Evolutionary conservation across 805 yeast genomes (phyloP).

Genomic region (Schwanniomyces yamadae): DNA sequence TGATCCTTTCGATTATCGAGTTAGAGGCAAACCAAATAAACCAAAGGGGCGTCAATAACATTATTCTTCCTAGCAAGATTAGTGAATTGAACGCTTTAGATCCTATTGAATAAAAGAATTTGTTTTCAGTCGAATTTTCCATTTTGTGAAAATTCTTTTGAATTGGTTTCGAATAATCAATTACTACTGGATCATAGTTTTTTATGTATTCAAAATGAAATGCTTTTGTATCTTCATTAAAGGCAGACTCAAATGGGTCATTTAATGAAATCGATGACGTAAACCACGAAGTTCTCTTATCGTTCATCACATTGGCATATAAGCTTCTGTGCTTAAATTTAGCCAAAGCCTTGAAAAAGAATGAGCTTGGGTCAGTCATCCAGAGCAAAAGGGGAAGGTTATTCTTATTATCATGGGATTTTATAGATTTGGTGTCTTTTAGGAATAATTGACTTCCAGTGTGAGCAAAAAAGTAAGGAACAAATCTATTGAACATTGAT

Average conservation of each 20-base stretch:
- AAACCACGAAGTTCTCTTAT: conserved; percentile 80
- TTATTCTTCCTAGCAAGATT: conserved; percentile 41
- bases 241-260: conserved; percentile 60
- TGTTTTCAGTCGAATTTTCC: background rate
- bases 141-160: background rate
- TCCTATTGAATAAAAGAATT: too few species aligned
- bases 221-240: conserved; percentile 35
- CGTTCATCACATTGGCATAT: conserved; percentile 78
- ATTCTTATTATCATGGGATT: conserved; percentile 8
- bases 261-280: conserved; percentile 66
- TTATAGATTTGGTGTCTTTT: conserved; percentile 28
- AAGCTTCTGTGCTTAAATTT: conserved; percentile 53
- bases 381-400: conserved; percentile 56
- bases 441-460: conserved; percentile 77
- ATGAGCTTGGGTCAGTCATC: conserved; percentile 64
- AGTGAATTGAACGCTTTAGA: conserved; percentile 44
- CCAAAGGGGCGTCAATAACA: conserved; percentile 64
- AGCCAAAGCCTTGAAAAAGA: conserved; percentile 56
- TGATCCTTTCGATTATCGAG: conserved; percentile 37
- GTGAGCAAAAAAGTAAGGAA: conserved; percentile 63
- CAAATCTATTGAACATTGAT: conserved; percentile 58
- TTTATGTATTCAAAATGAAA: conserved; percentile 45
- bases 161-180: conserved; percentile 51
- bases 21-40: conserved; percentile 52
- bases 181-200: conserved; percentile 56